Conservation (phyloP, 73 alveolate genomes). For the Paramecium biaurelia region DNA sequence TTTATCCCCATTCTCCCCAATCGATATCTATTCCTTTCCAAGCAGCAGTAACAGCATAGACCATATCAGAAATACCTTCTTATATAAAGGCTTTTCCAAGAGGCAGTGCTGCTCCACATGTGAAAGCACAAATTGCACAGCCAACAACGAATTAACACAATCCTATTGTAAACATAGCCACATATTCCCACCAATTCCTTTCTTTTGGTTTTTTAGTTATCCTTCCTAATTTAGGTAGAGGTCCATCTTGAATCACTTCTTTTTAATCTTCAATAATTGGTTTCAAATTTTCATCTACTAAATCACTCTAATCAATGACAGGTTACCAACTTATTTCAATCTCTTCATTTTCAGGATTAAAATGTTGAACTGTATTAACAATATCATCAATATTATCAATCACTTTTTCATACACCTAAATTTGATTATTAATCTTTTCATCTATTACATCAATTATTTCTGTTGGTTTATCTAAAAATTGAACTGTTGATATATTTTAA, state of each 20-base stretch:
- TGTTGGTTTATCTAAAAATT: too few relatives aligned
- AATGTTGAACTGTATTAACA: background rate
- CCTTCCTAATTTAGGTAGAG: background rate
- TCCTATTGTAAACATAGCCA: background rate
- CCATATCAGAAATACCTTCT: background rate
- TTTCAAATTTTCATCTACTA: too few relatives aligned
- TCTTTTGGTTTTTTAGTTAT: background rate
- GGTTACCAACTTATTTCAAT: background rate
- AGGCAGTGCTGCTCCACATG: background rate
- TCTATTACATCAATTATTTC: background rate
- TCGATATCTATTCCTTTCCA: background rate
- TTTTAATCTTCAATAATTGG: background rate
- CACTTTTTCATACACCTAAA: background rate
- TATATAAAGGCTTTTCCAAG: background rate
- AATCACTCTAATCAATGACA: too few relatives aligned
- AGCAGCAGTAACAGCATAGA: background rate
- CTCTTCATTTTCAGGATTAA: background rate
- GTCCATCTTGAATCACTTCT: background rate
- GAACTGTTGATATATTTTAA: too few relatives aligned
- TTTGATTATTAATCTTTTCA: background rate
- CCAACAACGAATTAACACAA: background rate
- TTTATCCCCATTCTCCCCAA: background rate
- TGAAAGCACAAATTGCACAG: background rate
- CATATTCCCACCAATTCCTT: background rate
- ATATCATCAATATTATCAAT: background rate